Conservation (phyloP, 495 filamentous ascomycete genomes). For the Parachaetomium inaequale region DNA sequence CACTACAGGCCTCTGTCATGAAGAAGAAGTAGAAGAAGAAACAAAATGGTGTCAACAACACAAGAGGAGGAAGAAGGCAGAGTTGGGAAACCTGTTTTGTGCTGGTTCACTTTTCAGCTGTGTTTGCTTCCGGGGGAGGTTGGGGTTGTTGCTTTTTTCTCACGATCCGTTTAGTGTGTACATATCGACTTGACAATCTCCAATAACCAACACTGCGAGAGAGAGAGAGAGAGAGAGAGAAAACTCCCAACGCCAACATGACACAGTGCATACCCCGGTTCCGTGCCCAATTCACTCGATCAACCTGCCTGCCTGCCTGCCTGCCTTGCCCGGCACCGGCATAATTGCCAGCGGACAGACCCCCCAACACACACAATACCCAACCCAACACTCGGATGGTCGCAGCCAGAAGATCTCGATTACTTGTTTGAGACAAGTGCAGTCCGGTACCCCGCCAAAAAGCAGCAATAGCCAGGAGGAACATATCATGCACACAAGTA, state of each 20-base stretch:
- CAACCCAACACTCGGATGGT: conserved; percentile 8
- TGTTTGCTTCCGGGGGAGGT: background rate
- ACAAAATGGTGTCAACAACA: background rate
- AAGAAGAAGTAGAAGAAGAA: too few species aligned
- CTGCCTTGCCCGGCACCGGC: too few species aligned
- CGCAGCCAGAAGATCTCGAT: conserved; percentile 8
- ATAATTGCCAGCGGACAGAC: background rate
- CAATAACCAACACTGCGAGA: background rate
- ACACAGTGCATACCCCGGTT: background rate
- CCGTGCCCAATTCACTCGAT: background rate
- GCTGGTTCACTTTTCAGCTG: conserved; percentile 7
- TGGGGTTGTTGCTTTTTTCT: background rate
- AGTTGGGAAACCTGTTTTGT: conserved; percentile 1
- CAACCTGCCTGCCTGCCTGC: too few species aligned
- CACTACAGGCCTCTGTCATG: too few species aligned
- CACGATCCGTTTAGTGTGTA: too few species aligned
- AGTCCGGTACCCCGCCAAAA: background rate
- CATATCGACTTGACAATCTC: background rate
- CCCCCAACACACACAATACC: background rate
- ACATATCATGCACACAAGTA: background rate
- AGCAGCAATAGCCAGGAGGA: background rate
- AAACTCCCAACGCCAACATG: background rate
- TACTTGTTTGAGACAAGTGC: conserved; percentile 3
- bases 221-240: background rate
- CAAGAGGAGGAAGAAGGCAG: too few species aligned